phyloP scores from a whole-genome alignment of 495 filamentous ascomycete genomes.

The Ramalina intermedia region DNA sequence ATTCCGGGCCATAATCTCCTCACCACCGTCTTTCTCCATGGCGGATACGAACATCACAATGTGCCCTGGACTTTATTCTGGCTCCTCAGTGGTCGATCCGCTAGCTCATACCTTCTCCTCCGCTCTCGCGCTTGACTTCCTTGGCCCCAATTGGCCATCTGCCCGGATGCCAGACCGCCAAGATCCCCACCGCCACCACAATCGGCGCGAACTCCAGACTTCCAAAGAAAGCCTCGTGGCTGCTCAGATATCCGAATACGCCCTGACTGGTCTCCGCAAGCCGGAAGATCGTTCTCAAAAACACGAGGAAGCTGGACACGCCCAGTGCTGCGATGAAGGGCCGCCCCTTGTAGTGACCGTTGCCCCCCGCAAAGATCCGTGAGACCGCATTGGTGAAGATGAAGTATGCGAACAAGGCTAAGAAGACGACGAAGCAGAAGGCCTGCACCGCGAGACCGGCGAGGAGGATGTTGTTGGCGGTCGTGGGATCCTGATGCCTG shows the following conservation, averaged over 20 bases:
- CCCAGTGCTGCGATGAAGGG: conserved; percentile 26
- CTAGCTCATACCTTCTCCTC: no score
- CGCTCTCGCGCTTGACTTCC: no score
- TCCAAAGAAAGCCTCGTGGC: conserved; percentile 36
- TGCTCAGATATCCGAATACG: conserved; percentile 25
- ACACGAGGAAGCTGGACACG: conserved; percentile 31
- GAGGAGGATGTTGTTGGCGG: conserved; percentile 37
- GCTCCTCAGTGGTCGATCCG: no score
- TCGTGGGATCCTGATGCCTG: conserved; percentile 26
- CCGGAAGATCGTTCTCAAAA: conserved; percentile 36
- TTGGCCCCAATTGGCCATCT: conserved; percentile 11
- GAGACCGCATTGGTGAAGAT: conserved; percentile 8
- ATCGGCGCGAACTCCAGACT: conserved; percentile 38
- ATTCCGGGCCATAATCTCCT: no score
- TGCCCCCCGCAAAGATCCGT: neutral
- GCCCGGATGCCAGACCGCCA: conserved; percentile 34
- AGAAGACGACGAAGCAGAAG: conserved; percentile 34
- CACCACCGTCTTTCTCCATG: no score
- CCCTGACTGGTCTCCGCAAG: conserved; percentile 41
- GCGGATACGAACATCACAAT: no score
- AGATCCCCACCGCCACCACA: conserved; percentile 28
- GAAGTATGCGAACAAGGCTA: conserved; percentile 24
- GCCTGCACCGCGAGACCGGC: conserved; percentile 35
- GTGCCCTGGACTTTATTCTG: no score
- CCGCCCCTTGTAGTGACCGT: neutral